Evolutionary conservation across 176 grass and related monocot genomes (phyloP), one percentile per base, ranked within the genome.

Genomic region (Avena atlantica): DNA sequence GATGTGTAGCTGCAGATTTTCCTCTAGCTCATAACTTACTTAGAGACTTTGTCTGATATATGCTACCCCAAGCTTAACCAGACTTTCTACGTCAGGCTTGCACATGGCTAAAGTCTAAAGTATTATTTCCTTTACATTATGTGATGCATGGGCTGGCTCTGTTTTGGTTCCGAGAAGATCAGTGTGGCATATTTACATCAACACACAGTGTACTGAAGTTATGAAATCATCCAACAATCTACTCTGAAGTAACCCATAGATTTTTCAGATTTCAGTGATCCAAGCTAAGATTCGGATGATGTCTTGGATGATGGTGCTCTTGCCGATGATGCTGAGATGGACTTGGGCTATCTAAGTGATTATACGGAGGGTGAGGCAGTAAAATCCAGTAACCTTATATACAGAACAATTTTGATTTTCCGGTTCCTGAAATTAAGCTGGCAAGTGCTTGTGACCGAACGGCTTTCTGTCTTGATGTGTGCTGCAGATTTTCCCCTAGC

Each of bases 241-340:
- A 71, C n/a, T 44, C 9, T 48, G 6, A 51, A 76, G 67, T 10
- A n/a, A 29, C 17, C 13, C 11, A 55, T 83, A 47, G 19, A 11
- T 12, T 48, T 83, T 50, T 64, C 50, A 71, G 29, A 57, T 23
- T 82, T 76, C 13, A 70, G 72, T 42, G 8, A 5, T 80, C 66
- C 12, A 76, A 92, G 78, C 79, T 89, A 83, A 66, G 64, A 91
- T 77, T 59, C 78, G 74, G 86, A 78, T n/a, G 75, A 59, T 76
- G 71, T 25, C 15, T 86, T 91, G 42, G 77, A 86, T 78, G 85
- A 70, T 58, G 23, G 27, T 8, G n/a, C 84, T 72, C 57, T 86
- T 88, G 78, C 85, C 14, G 91, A 93, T 79, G 87, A 86, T 81
- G 66, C 85, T 71, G 87, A 93, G 87, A 97, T 97, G 95, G 61